These are phyloP conservation scores for Carex sylvatica DNA, from an alignment of 202 grass and related monocot species.

Conservation along the genomic window DNA sequence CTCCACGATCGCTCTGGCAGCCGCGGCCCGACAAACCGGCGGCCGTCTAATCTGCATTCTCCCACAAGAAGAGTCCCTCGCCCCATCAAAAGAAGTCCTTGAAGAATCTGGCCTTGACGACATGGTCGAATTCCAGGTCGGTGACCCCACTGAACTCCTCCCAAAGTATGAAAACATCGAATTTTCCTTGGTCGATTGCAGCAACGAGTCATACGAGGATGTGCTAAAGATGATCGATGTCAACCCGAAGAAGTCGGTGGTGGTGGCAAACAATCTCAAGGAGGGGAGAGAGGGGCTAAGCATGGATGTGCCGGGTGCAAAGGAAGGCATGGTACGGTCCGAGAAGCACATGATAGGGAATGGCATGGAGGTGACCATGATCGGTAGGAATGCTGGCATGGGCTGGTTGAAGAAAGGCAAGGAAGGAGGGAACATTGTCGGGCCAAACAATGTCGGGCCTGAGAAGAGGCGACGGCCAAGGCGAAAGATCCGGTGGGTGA, in stretches of 20 bases:
- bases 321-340: constrained; percentile 9
- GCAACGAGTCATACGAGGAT: constrained; percentile 23
- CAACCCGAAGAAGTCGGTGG: constrained; percentile 30
- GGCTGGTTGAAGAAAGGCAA: constrained; percentile 2
- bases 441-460: background rate
- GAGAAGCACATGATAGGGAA: constrained; percentile 41
- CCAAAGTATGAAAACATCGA: constrained; percentile 44
- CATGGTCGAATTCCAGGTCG: constrained; percentile 39
- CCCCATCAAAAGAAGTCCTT: constrained; percentile 31
- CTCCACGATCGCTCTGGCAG: constrained; percentile 39
- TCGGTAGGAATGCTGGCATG: constrained; percentile 23
- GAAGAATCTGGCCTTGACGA: constrained; percentile 36
- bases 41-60: constrained; percentile 43
- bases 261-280: constrained; percentile 34
- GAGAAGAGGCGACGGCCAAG: background rate
- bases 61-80: constrained; percentile 26
- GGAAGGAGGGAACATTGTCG: background rate
- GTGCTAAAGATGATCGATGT: constrained; percentile 35
- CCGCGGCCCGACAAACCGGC: constrained; percentile 35
- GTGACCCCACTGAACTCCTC: constrained; percentile 31
- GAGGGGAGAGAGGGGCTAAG: constrained; percentile 30
- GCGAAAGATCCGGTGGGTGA: constrained; percentile 39
- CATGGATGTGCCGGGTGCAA: background rate
- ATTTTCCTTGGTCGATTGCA: constrained; percentile 39
- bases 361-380: constrained; percentile 45